Percentiles rank a stretch among this genome's conserved stretches.
Evolutionary conservation across 768 basidiomycete species (phyloP).

Genomic region (Tremella fuciformis): DNA sequence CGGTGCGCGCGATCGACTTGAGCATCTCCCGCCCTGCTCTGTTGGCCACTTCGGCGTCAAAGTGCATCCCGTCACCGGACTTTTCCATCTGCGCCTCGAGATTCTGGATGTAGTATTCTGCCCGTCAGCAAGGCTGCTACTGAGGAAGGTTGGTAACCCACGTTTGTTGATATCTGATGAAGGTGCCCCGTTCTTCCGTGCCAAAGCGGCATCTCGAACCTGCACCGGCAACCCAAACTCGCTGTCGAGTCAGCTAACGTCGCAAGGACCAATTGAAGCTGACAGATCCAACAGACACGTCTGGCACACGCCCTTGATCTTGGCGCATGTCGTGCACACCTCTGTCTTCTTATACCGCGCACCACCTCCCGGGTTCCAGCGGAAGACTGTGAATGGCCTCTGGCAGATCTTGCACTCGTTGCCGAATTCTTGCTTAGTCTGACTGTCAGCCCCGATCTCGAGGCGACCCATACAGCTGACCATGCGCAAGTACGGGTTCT

Average conservation of each 20-base stretch:
- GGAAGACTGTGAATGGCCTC: constrained; percentile 92
- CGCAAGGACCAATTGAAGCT: constrained; percentile 14
- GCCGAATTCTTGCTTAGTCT: constrained; percentile 97
- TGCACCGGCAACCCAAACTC: constrained; percentile 96
- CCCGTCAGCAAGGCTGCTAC: background rate
- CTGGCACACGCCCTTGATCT: constrained; percentile 73
- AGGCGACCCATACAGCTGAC: constrained; percentile 55
- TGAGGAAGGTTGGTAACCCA: constrained; percentile 24
- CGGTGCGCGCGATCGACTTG: constrained; percentile 87
- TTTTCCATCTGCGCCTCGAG: constrained; percentile 57
- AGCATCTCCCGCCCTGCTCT: constrained; percentile 94
- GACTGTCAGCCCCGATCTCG: constrained; percentile 5
- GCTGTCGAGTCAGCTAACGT: constrained; percentile 22
- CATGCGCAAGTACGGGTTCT: constrained; percentile 93
- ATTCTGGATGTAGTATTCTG: constrained; percentile 5
- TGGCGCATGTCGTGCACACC: constrained; percentile 94
- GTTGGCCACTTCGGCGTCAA: constrained; percentile 56
- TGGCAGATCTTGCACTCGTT: constrained; percentile 96
- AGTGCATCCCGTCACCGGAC: constrained; percentile 35
- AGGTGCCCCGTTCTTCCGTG: constrained; percentile 75
- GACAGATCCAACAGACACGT: constrained; percentile 88
- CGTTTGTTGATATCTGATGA: constrained; percentile 91
- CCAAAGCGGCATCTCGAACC: constrained; percentile 92
- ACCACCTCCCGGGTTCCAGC: constrained; percentile 94
- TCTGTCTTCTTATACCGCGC: constrained; percentile 95